Percentiles rank a stretch among this genome's conserved stretches.
These are phyloP conservation scores for Pichia paraexigua DNA, from an alignment of 805 yeast genomes.

Conservation along the genomic window DNA sequence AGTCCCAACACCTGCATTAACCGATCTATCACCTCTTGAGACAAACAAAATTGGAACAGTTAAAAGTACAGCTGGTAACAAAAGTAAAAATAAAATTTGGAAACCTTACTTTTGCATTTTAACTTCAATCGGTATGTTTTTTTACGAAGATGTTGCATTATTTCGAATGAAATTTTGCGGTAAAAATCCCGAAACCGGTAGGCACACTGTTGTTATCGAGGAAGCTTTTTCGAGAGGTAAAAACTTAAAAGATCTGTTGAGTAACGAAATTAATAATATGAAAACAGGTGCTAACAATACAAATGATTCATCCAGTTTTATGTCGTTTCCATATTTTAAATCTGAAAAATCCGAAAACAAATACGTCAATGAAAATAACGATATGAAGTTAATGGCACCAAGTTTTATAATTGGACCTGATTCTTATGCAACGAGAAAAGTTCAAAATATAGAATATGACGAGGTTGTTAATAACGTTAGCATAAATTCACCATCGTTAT, in stretches of 20 bases:
- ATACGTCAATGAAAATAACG: neutral
- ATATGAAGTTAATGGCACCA: conserved; percentile 22
- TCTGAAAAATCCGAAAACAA: conserved; percentile 3
- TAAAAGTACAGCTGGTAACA: neutral
- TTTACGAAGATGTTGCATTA: conserved; percentile 34
- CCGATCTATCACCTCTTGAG: neutral
- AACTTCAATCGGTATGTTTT: conserved; percentile 41
- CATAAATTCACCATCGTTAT: neutral
- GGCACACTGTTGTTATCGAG: conserved; percentile 23
- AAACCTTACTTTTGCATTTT: conserved; percentile 38
- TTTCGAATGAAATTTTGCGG: conserved; percentile 26
- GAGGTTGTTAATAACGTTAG: conserved; percentile 11
- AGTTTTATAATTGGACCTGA: conserved; percentile 19
- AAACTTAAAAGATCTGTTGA: neutral
- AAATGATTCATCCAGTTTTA: neutral
- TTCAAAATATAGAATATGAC: conserved; percentile 20
- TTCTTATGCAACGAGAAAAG: conserved; percentile 24
- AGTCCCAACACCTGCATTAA: neutral
- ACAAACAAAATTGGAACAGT: neutral
- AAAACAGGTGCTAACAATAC: neutral
- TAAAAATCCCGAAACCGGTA: conserved; percentile 5
- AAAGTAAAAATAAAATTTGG: conserved; percentile 28
- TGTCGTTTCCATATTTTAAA: conserved; percentile 5
- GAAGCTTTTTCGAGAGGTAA: conserved; percentile 14
- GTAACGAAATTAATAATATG: neutral